phyloP scores from a whole-genome alignment of 257 asterid species.

The Lycium barbarum region DNA sequence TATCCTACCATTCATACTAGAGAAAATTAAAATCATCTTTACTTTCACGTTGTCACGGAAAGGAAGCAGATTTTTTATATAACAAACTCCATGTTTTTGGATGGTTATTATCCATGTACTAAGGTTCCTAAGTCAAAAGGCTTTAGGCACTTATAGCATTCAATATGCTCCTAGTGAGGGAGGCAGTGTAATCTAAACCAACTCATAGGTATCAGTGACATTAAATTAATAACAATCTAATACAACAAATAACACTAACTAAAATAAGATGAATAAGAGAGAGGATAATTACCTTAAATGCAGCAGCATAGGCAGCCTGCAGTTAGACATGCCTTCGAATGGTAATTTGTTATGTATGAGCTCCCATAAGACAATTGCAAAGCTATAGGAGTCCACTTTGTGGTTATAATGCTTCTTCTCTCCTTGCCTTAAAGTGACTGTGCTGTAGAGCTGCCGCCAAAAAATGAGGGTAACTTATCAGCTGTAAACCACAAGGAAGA shows the following conservation, averaged over 20 bases:
- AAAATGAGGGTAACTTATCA: background rate
- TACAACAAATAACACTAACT: background rate
- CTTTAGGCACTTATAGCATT: no score
- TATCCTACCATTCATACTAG: background rate
- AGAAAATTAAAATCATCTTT: no score
- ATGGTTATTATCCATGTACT: no score
- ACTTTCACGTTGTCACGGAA: no score
- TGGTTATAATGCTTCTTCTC: conserved; percentile 96
- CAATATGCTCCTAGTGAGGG: no score
- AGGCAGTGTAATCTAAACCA: no score
- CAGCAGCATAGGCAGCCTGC: conserved; percentile 98
- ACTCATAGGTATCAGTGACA: no score
- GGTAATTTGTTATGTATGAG: conserved; percentile 78
- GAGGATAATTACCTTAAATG: conserved; percentile 66
- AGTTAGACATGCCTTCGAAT: conserved; percentile 92
- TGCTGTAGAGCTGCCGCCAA: conserved; percentile 77
- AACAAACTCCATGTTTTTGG: no score
- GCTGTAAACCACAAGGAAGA: background rate
- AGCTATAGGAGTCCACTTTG: conserved; percentile 94
- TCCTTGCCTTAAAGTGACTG: conserved; percentile 91
- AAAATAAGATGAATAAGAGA: background rate
- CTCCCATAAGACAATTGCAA: conserved; percentile 96
- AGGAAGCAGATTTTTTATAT: no score
- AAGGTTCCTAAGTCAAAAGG: no score
- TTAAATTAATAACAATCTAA: no score